Percentiles rank a stretch among this genome's conserved stretches.
These are phyloP conservation scores for Umbelopsis sp. DNA, from an alignment of 192 early-diverging fungal genomes.

Conservation along the genomic window DNA sequence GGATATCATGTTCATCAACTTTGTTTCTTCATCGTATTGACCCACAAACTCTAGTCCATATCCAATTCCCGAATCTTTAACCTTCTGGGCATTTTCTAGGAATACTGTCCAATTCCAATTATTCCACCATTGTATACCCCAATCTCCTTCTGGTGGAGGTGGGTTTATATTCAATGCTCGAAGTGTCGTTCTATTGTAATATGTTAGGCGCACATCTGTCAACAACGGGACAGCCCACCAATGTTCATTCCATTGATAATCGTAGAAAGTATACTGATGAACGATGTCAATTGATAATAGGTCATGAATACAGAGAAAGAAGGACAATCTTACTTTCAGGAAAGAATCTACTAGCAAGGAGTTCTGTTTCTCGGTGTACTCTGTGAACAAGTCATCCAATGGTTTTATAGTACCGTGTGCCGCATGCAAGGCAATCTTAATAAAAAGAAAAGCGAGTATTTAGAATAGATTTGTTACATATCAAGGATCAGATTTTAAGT, in stretches of 20 bases:
- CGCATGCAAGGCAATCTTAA: slow-evolving; percentile 19
- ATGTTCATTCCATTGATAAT: slow-evolving; percentile 20
- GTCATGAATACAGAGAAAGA: too few relatives aligned
- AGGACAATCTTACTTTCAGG: neutral
- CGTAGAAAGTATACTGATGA: slow-evolving; percentile 20
- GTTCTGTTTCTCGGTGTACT: slow-evolving; percentile 16
- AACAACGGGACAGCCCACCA: slow-evolving; percentile 24
- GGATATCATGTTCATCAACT: slow-evolving; percentile 26
- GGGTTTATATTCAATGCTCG: slow-evolving; percentile 10
- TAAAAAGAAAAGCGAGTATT: neutral
- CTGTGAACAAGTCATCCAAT: slow-evolving; percentile 14
- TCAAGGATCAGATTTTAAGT: too few relatives aligned
- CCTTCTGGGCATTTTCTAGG: neutral
- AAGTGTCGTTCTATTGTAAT: slow-evolving; percentile 23
- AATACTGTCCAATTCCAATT: slow-evolving; percentile 21
- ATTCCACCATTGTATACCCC: slow-evolving; percentile 22
- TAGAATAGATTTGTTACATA: too few relatives aligned
- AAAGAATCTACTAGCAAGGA: slow-evolving; percentile 5
- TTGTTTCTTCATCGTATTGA: slow-evolving; percentile 27
- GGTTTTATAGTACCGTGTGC: slow-evolving; percentile 1
- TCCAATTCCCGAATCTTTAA: slow-evolving; percentile 19
- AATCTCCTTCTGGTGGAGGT: slow-evolving; percentile 20
- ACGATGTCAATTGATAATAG: neutral
- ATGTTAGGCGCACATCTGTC: slow-evolving; percentile 21
- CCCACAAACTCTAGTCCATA: slow-evolving; percentile 24